Evolutionary conservation across 257 asterid species (phyloP).

Genomic region (Solanum peruvianum): DNA sequence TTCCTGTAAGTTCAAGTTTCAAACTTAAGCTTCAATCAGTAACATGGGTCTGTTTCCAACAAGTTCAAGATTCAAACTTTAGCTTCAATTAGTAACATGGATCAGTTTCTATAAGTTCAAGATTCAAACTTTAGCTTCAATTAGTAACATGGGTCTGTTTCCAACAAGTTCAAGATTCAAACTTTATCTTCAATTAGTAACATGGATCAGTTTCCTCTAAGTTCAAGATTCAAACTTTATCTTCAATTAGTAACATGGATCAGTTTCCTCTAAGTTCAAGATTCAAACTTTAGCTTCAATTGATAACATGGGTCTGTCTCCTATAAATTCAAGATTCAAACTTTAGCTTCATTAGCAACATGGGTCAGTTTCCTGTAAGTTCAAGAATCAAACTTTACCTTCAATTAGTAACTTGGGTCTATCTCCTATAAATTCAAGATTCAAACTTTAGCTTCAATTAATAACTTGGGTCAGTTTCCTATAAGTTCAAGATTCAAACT

Average conservation of each 20-base stretch:
- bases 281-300: neutral
- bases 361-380: constrained; percentile 23
- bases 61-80: neutral
- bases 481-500: too few species aligned
- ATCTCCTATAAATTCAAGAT: neutral
- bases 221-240: too few species aligned
- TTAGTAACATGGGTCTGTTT: neutral
- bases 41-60: neutral
- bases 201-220: too few species aligned
- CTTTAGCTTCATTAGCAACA: neutral
- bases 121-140: neutral
- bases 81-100: neutral
- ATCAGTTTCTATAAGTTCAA: constrained; percentile 21
- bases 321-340: neutral
- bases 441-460: neutral
- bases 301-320: neutral
- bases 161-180: neutral
- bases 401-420: neutral
- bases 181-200: neutral
- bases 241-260: neutral
- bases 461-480: too few species aligned
- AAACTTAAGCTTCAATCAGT: neutral
- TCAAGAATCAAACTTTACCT: neutral
- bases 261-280: constrained; percentile 26
- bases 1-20: constrained; percentile 27